Evolutionary conservation across 345 rosid species (phyloP), one percentile per base, ranked within the genome.

Genomic region (Euphorbia peplus): DNA sequence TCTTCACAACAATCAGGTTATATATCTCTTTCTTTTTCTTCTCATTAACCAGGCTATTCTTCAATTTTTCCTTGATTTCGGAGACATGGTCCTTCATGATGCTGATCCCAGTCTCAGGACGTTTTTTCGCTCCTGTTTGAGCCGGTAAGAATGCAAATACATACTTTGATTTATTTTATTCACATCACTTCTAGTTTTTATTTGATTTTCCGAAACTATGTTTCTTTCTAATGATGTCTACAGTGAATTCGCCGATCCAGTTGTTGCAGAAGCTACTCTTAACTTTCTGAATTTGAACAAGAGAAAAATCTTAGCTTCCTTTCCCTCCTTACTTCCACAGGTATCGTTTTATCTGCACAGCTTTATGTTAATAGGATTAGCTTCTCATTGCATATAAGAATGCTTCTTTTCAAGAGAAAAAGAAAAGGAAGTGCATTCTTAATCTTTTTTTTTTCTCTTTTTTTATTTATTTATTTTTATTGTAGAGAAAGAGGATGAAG

Each of bases 201-300:
- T 63, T 56, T 67, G 28, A 21, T 67, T 4, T 25, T 68, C 48
- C 30, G 56, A 51, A 32, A 35, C 5, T 6, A 37, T 24, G 11
- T 3, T 68, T 78, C 59, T 74, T 68, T 69, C 79, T 83, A 47
- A 77, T 81, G 78, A 78, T 77, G 30, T 51, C 75, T 78, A 71
- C 90, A 91, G 98, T 83, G 96, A 95, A 83, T 95, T 91, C 82
- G 91, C 96, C 65, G 96, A 95, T 80, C 79, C 87, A 70, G 81
- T 75, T 80, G 96, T 95, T 60, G 99, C 99, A 13, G 90, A 87
- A 78, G 91, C 92, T 76, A 84, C 96, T 66, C 95, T 93, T 78
- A 85, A 93, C 35, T 93, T 93, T 73, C 88, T 95, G 54, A 79
- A 71, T 67, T 70, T 68, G 41, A 88, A 93, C 75, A 82, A 83